phyloP scores from a whole-genome alignment of 1,139 yeast genomes.

The Yamadazyma siamensis region DNA sequence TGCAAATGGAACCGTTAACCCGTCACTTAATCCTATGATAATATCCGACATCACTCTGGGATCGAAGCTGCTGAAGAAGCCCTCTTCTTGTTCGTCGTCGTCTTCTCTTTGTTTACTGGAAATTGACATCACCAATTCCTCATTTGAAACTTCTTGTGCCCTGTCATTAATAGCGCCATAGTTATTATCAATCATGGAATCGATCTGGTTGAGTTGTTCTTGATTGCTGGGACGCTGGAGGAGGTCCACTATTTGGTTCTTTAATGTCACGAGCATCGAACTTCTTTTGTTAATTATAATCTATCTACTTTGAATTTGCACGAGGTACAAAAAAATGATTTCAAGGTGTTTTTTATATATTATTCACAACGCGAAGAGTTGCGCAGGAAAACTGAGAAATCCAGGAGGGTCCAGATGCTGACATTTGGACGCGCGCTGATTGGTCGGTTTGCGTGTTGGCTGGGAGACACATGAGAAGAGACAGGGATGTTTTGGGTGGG shows the following conservation, averaged over 20 bases:
- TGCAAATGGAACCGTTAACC: constrained; percentile 82
- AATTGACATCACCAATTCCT: constrained; percentile 34
- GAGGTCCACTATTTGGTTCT: constrained; percentile 31
- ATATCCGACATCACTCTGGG: constrained; percentile 81
- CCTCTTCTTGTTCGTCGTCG: constrained; percentile 24
- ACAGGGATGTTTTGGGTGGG: background rate
- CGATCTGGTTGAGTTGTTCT: constrained; percentile 33
- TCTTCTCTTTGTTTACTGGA: constrained; percentile 18
- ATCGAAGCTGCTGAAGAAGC: constrained; percentile 45
- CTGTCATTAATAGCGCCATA: constrained; percentile 41
- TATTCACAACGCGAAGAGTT: background rate
- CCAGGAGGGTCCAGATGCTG: constrained; percentile 10
- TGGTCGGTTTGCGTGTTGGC: constrained; percentile 9
- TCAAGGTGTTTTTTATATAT: background rate
- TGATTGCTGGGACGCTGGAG: constrained; percentile 17
- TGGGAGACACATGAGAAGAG: background rate
- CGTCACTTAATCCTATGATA: constrained; percentile 77
- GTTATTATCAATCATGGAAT: constrained; percentile 34
- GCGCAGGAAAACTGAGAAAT: too few species aligned
- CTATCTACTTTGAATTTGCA: background rate
- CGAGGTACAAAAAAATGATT: constrained; percentile 1
- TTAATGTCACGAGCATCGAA: constrained; percentile 32
- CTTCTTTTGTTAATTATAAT: too few species aligned
- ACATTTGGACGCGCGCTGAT: constrained; percentile 10
- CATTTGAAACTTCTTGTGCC: constrained; percentile 35